phyloP scores from a whole-genome alignment of 805 yeast species.

The Myxozyma sirexii region DNA sequence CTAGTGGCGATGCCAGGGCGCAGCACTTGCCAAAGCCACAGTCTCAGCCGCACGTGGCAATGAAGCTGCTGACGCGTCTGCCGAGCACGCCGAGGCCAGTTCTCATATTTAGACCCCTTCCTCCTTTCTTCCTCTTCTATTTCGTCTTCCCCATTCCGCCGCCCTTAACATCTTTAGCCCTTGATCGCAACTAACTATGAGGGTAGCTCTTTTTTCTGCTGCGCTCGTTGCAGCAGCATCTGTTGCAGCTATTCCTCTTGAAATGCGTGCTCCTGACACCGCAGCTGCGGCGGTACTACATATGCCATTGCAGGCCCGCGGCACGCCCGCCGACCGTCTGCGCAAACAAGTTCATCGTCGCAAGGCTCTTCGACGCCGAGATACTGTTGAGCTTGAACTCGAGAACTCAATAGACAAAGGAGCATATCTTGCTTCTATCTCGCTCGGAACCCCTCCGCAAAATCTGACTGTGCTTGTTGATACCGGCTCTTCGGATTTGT shows the following conservation, averaged over 20 bases:
- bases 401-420: conserved; percentile 35
- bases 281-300: conserved; percentile 9
- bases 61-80: neutral
- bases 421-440: conserved; percentile 39
- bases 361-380: conserved; percentile 18
- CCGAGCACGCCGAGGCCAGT: neutral
- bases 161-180: no score
- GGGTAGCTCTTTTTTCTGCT: neutral
- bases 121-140: neutral
- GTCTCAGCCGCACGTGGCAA: neutral
- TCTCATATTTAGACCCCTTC: neutral
- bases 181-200: no score
- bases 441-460: conserved; percentile 62
- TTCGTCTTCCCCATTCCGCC: neutral
- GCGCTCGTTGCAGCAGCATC: neutral
- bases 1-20: no score
- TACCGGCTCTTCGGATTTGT: conserved; percentile 75
- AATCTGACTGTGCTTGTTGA: conserved; percentile 59
- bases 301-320: conserved; percentile 7
- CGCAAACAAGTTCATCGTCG: conserved; percentile 3
- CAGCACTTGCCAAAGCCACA: no score
- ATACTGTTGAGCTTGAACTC: conserved; percentile 30
- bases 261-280: neutral
- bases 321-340: conserved; percentile 13
- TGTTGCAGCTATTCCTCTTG: conserved; percentile 8